Percentiles rank a stretch among this genome's conserved stretches.
Conservation (phyloP, 164 flowering plant genomes). For the Magnolia changhungtana region DNA sequence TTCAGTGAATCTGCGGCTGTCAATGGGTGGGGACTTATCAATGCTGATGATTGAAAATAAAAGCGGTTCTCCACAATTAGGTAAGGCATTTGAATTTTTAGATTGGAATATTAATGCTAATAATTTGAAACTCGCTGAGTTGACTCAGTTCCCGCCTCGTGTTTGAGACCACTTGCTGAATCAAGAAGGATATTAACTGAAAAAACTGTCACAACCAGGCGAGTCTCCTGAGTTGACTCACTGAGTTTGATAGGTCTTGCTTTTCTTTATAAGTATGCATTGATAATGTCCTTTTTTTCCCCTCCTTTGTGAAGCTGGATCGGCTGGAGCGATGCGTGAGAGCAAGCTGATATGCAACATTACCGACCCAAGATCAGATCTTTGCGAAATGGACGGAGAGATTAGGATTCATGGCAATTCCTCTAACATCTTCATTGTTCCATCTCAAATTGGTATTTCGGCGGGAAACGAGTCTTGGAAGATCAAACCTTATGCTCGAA, state of each 20-base stretch:
- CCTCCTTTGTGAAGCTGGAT: neutral
- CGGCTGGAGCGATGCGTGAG: neutral
- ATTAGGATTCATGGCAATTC: constrained; percentile 37
- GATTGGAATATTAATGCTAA: too few relatives aligned
- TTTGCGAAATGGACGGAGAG: constrained; percentile 39
- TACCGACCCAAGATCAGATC: constrained; percentile 29
- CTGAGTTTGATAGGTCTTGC: neutral
- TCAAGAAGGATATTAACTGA: neutral
- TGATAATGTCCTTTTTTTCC: neutral
- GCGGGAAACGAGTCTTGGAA: constrained; percentile 26
- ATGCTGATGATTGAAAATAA: neutral
- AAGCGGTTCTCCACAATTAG: neutral
- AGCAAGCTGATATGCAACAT: constrained; percentile 25
- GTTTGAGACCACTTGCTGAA: neutral
- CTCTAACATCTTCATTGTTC: constrained; percentile 27
- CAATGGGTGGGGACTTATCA: neutral
- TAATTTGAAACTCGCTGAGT: neutral
- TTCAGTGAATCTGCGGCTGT: neutral
- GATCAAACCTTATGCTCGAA: constrained; percentile 61
- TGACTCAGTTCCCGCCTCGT: neutral
- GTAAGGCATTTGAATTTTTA: neutral
- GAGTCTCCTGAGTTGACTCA: too few relatives aligned
- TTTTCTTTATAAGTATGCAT: neutral
- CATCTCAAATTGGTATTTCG: neutral
- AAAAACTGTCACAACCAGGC: too few relatives aligned